phyloP scores from a whole-genome alignment of 805 yeast genomes.

The Saturnispora besseyi region DNA sequence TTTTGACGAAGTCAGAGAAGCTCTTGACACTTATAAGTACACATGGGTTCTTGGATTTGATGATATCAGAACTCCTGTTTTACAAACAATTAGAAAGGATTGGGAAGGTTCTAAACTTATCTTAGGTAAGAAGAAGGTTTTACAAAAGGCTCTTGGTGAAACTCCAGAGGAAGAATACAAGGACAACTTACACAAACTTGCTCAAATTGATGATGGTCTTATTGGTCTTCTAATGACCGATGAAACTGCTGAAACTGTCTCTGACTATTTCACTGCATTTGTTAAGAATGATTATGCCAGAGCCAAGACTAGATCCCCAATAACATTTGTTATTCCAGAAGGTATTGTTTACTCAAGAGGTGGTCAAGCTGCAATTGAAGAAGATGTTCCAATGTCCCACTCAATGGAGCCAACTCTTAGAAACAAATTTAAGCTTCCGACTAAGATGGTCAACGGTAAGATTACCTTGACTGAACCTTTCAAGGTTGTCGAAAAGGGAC shows the following conservation, averaged over 20 bases:
- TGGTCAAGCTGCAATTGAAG: slow-evolving; percentile 82
- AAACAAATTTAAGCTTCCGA: slow-evolving; percentile 83
- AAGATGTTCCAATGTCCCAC: slow-evolving; percentile 94
- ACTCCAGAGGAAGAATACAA: slow-evolving; percentile 83
- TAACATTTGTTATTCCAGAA: slow-evolving; percentile 76
- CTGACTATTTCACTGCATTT: slow-evolving; percentile 75
- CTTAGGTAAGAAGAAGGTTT: slow-evolving; percentile 87
- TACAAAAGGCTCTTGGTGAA: slow-evolving; percentile 87
- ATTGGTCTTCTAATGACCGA: slow-evolving; percentile 85
- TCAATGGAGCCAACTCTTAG: slow-evolving; percentile 91
- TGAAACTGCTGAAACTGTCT: slow-evolving; percentile 82
- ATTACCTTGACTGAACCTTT: slow-evolving; percentile 67
- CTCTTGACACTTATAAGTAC: slow-evolving; percentile 67
- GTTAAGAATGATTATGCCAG: slow-evolving; percentile 78
- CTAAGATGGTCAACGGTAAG: slow-evolving; percentile 84
- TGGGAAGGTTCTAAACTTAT: slow-evolving; percentile 88
- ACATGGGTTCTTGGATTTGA: slow-evolving; percentile 82
- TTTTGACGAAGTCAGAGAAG: slow-evolving; percentile 81
- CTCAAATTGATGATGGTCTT: slow-evolving; percentile 61
- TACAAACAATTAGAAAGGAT: slow-evolving; percentile 85
- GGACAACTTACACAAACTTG: slow-evolving; percentile 67
- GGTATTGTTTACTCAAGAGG: slow-evolving; percentile 94
- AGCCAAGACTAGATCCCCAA: slow-evolving; percentile 78
- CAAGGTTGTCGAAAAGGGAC: slow-evolving; percentile 73
- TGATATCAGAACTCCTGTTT: slow-evolving; percentile 91